Evolutionary conservation across 2,329 filamentous ascomycete species (phyloP), one percentile per base, ranked within the genome.

Genomic region (Pseudogymnoascus sp.): DNA sequence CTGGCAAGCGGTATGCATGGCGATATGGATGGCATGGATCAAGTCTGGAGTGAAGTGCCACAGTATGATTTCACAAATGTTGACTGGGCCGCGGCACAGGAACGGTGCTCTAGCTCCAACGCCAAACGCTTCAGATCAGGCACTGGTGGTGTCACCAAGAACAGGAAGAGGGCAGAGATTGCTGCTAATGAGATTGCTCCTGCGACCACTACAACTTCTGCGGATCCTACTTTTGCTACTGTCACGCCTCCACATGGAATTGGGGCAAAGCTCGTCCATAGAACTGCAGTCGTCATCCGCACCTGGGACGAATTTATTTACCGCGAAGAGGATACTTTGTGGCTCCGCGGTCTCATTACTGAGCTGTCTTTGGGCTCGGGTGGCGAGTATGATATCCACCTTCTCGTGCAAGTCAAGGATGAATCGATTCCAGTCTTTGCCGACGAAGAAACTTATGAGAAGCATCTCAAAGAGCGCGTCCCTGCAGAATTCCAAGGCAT

Each of bases 401-500:
- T 96, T 19, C 82, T 96, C 2, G 85, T 96, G 7, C 91, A 96
- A 73, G 87, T 95, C 69, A 92, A 90, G 75, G 81, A 88, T 65
- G 89, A 95, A 69, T 82, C 79, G 64, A 78, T 92, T 65, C 89
- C 90, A 7, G 85, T 96, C 69, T 94, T 89, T 87, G 88, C 89
- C 1, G 88, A 91, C 67, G 79, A 86, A 60, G 83, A 85, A 55
- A 80, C 80, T 59, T 97, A 87, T 77, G 79, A 82, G 72, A 81
- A 80, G 71, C 88, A 81, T 63, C 88, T 89, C 72, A 79, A 84
- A 60, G 84, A 88, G 59, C 83, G 84, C 25, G 82, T 93, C 11
- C 90, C 94, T 0, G 81, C 85, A 66, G 94, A 99, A 71, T 97
- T 99, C 76, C 88, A 84, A 67, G 90, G 90, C 55, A 86, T 99